Evolutionary conservation across 768 basidiomycete species (phyloP).

Genomic region (Boletus eberwhitei): DNA sequence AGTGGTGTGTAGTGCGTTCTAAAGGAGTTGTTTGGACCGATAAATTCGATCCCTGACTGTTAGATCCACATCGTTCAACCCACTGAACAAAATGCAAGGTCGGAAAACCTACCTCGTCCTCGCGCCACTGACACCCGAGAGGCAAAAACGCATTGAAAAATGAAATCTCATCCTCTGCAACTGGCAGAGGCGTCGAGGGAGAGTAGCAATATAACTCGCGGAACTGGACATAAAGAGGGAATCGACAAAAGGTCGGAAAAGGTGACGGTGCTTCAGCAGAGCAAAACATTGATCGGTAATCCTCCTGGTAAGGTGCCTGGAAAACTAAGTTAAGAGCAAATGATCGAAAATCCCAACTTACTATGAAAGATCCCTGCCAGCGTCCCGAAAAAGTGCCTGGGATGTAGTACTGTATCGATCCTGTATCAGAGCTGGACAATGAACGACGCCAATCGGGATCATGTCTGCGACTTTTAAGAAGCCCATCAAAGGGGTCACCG

Average conservation of each 20-base stretch:
- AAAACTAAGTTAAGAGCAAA: conserved; percentile 1
- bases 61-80: not conserved
- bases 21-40: conserved; percentile 35
- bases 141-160: conserved; percentile 49
- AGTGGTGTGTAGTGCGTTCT: conserved; percentile 39
- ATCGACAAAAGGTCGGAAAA: conserved; percentile 37
- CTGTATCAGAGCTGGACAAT: conserved; percentile 3
- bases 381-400: conserved; percentile 44
- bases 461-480: conserved; percentile 29
- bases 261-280: conserved; percentile 33
- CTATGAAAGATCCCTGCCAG: conserved; percentile 51
- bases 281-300: conserved; percentile 38
- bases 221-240: conserved; percentile 47
- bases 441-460: conserved; percentile 32
- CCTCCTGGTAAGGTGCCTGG: conserved; percentile 40
- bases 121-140: conserved; percentile 33
- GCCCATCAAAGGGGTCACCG: conserved; percentile 15
- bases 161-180: conserved; percentile 33
- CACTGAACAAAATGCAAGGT: not conserved
- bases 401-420: conserved; percentile 31
- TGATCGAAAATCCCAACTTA: conserved; percentile 22
- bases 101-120: conserved; percentile 23
- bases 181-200: conserved; percentile 33
- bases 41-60: conserved; percentile 31
- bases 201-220: conserved; percentile 47